Evolutionary conservation across 768 basidiomycete species (phyloP).

Genomic region (Candolleomyces eurysporus): DNA sequence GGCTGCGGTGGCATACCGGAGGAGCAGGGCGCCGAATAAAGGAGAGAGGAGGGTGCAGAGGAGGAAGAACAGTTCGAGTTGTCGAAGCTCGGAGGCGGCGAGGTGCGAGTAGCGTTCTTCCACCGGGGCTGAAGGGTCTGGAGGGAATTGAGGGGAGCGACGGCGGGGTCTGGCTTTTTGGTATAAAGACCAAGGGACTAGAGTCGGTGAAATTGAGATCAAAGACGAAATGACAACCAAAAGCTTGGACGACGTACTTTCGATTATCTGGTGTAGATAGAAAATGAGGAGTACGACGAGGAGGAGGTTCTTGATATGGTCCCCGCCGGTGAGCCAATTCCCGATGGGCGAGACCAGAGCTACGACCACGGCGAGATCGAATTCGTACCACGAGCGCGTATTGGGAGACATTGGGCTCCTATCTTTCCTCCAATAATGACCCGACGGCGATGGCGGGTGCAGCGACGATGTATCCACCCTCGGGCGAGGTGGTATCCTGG

Average conservation of each 20-base stretch:
- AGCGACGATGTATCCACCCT: conserved; percentile 1
- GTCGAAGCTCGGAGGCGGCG: conserved; percentile 58
- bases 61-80: conserved; percentile 64
- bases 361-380: conserved; percentile 68
- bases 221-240: conserved; percentile 5
- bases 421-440: neutral
- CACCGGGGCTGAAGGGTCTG: conserved; percentile 24
- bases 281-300: conserved; percentile 68
- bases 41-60: conserved; percentile 61
- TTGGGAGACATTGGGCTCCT: conserved; percentile 5
- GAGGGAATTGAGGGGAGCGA: conserved; percentile 26
- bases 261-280: conserved; percentile 80
- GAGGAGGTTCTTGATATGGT: conserved; percentile 71
- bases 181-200: conserved; percentile 72
- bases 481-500: conserved; percentile 1
- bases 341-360: conserved; percentile 74
- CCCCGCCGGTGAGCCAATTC: conserved; percentile 79
- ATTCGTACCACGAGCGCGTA: conserved; percentile 57
- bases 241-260: conserved; percentile 44
- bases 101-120: conserved; percentile 38
- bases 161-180: conserved; percentile 50
- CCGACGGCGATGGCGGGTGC: neutral
- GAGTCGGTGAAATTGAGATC: neutral
- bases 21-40: conserved; percentile 62
- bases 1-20: conserved; percentile 55